Base-by-base conservation (phyloP, 352 stramenopile species). In the Peronosclerospora sorghi region DNA sequence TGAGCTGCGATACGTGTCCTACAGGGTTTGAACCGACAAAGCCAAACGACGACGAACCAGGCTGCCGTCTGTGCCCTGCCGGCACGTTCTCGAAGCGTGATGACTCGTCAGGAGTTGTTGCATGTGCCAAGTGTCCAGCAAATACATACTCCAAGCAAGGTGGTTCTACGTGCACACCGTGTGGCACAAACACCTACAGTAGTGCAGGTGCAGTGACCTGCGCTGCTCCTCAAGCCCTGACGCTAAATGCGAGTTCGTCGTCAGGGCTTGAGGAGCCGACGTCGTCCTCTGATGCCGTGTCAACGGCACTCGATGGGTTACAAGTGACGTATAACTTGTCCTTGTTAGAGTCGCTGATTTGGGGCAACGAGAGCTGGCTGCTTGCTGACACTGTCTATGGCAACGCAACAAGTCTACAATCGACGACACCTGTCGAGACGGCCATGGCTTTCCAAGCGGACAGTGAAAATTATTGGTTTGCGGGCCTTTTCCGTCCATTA, bases 261-360 rank as follows among this genome's bases (percentile, higher is more conserved):
- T 56, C 50, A 15, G 42, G 55, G 8, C 39, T 26, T 0, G 28
- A 43, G 18, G 46, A 32, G 0, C 21, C 43, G 13, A 66, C 63
- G 3, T 58, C 47, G 8, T 45, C 54, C 2, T 45, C 51, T 27
- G 51, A 35, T 34, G 41, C 23, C 7, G 34, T 64, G 12, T 56
- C 60, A 20, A 61, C 41, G 13, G 58, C 47, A 17, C 49, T 64
- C 15, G 34, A 48, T 32, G 47, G 57, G 8, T 37, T 64, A n/a
- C 48, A 65, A 13, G 56, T 79, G 28, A 76, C 65, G 24, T 88
- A 88, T 56, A 83, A 86, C 35, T 54, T 88, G n/a, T 78, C 69
- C 18, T 41, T 80, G n/a, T 42, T 88, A 3, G 69, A 88, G 49
- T 60, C 55, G 41, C 63, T 88, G 0, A 66, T 82, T 23, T 84